These are phyloP conservation scores for Boletus mariae DNA, from an alignment of 1,284 basidiomycete species.

Conservation along the genomic window DNA sequence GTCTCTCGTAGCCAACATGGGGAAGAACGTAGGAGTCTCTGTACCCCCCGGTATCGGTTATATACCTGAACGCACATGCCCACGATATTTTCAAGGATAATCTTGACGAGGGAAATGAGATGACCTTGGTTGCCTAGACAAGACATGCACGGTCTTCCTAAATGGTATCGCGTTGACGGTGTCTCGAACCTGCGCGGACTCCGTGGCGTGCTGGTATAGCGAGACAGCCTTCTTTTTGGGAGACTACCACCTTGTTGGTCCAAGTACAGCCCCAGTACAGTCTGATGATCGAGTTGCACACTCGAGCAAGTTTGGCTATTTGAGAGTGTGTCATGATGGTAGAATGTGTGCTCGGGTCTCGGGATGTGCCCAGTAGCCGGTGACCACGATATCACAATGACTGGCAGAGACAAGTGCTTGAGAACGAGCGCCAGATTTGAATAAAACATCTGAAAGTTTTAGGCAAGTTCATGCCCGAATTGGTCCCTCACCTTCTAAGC, in stretches of 20 bases:
- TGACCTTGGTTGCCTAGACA: background rate
- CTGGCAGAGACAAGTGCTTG: no score
- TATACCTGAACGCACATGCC: background rate
- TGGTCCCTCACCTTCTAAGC: background rate
- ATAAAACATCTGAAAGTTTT: no score
- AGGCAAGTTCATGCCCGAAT: no score
- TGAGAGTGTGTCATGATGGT: no score
- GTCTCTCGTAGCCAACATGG: slow-evolving; percentile 27
- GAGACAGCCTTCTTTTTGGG: background rate
- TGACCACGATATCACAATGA: no score
- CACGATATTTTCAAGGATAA: background rate
- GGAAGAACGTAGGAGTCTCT: background rate
- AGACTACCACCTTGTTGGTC: background rate
- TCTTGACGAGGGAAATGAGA: background rate
- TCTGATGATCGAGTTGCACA: background rate
- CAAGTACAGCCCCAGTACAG: background rate
- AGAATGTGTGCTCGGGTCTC: no score
- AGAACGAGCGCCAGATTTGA: no score
- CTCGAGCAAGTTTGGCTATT: background rate
- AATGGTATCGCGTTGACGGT: background rate
- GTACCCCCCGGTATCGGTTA: background rate
- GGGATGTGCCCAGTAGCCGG: no score
- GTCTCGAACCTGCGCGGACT: background rate
- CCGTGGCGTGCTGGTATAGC: background rate
- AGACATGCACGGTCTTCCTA: background rate